Evolutionary conservation across 2,329 filamentous ascomycete species (phyloP).

Genomic region (Chaetoscypha palmicola): DNA sequence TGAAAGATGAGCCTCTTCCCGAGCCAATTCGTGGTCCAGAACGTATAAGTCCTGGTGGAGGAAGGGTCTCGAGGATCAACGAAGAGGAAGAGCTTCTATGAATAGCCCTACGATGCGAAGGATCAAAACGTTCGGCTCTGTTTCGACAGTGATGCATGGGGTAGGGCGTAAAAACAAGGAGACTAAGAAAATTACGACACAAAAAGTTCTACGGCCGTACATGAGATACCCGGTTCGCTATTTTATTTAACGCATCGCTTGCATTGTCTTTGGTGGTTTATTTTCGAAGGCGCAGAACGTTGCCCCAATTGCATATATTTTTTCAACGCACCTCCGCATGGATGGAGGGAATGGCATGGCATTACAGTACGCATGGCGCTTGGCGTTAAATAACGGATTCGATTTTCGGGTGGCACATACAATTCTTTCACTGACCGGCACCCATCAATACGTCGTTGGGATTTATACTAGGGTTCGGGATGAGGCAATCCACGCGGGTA

Average conservation of each 20-base stretch:
- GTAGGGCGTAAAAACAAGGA: constrained; percentile 3
- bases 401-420: too few species aligned
- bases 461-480: too few species aligned
- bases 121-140: constrained; percentile 3
- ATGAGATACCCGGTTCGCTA: constrained; percentile 24
- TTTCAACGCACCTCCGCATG: constrained; percentile 6
- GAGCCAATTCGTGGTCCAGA: constrained; percentile 29
- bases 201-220: constrained; percentile 21
- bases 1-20: constrained; percentile 72
- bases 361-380: constrained; percentile 16
- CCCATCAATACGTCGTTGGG: too few species aligned
- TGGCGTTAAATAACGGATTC: constrained; percentile 8
- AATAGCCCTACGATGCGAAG: constrained; percentile 1
- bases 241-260: constrained; percentile 23
- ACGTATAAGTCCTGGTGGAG: constrained; percentile 22
- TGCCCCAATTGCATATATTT: constrained; percentile 8
- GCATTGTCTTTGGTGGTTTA: constrained; percentile 15
- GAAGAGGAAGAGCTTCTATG: constrained; percentile 29
- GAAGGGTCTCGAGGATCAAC: constrained; percentile 26
- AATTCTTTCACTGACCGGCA: too few species aligned
- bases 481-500: too few species aligned
- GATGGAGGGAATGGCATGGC: constrained; percentile 7
- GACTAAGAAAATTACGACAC: constrained; percentile 6
- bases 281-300: constrained; percentile 1
- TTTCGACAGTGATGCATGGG: constrained; percentile 1